Percentiles rank a stretch among this genome's conserved stretches.
These are phyloP conservation scores for Lagenidium sp. DNA, from an alignment of 352 stramenopile genomes.

Conservation along the genomic window DNA sequence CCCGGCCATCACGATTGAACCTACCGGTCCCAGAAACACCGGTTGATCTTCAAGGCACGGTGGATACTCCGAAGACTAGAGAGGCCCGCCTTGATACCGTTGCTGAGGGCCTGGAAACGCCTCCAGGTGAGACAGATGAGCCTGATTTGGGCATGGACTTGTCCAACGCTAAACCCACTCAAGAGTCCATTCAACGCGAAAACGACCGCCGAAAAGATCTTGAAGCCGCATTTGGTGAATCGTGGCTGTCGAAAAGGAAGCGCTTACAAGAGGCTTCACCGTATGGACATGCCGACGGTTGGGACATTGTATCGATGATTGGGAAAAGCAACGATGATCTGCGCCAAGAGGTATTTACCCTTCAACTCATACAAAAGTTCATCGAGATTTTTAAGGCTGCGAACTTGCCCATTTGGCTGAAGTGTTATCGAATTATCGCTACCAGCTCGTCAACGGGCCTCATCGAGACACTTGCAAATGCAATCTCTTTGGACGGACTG, in stretches of 20 bases:
- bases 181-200: slow-evolving; percentile 75
- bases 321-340: slow-evolving; percentile 99
- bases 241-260: slow-evolving; percentile 92
- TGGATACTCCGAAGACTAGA: slow-evolving; percentile 41
- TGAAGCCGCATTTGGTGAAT: slow-evolving; percentile 91
- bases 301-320: slow-evolving; percentile 95
- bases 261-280: slow-evolving; percentile 83
- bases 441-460: slow-evolving; percentile 93
- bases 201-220: slow-evolving; percentile 74
- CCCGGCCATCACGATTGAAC: background rate
- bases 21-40: slow-evolving; percentile 53
- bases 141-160: slow-evolving; percentile 46
- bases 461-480: slow-evolving; percentile 97
- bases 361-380: slow-evolving; percentile 98
- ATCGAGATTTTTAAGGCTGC: slow-evolving; percentile 95
- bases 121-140: slow-evolving; percentile 13
- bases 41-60: slow-evolving; percentile 37
- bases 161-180: slow-evolving; percentile 38
- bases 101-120: slow-evolving; percentile 12
- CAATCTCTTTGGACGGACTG: slow-evolving; percentile 96
- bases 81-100: slow-evolving; percentile 19
- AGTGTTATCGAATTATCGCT: slow-evolving; percentile 96
- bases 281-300: slow-evolving; percentile 84
- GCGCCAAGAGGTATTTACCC: slow-evolving; percentile 98
- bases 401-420: slow-evolving; percentile 93